These are phyloP conservation scores for Lachancea sp. DNA, from an alignment of 805 yeast species.

Conservation along the genomic window DNA sequence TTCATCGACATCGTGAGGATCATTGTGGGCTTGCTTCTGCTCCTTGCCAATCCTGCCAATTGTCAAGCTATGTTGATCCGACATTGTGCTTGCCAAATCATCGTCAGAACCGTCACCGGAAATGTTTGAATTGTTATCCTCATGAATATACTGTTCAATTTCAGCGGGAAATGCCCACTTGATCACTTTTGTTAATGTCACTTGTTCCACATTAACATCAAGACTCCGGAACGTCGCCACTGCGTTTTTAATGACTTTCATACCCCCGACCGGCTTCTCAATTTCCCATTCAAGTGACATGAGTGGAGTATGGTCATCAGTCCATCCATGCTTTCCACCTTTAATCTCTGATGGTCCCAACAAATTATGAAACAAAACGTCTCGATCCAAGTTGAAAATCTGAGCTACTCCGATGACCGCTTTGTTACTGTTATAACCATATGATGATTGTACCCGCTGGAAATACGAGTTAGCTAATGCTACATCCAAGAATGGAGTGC, in stretches of 20 bases:
- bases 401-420: conserved; percentile 57
- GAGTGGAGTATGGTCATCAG: conserved; percentile 27
- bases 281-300: conserved; percentile 63
- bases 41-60: conserved; percentile 3
- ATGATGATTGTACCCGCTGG: conserved; percentile 53
- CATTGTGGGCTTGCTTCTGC: conserved; percentile 1
- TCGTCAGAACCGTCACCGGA: conserved; percentile 11
- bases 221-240: conserved; percentile 59
- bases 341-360: conserved; percentile 40
- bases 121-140: conserved; percentile 2
- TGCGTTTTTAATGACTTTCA: conserved; percentile 65
- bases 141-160: conserved; percentile 18
- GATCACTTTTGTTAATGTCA: conserved; percentile 55
- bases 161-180: conserved; percentile 65
- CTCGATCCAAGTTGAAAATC: conserved; percentile 55
- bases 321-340: conserved; percentile 12
- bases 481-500: conserved; percentile 64
- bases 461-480: conserved; percentile 57
- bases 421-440: conserved; percentile 60
- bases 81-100: conserved; percentile 10
- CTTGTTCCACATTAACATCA: conserved; percentile 65
- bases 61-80: conserved; percentile 7
- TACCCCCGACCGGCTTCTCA: conserved; percentile 85
- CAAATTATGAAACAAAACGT: conserved; percentile 63
- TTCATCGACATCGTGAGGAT: conserved; percentile 25